These are phyloP conservation scores for Acacia acuminata DNA, from an alignment of 306 rosid species.

Conservation along the genomic window DNA sequence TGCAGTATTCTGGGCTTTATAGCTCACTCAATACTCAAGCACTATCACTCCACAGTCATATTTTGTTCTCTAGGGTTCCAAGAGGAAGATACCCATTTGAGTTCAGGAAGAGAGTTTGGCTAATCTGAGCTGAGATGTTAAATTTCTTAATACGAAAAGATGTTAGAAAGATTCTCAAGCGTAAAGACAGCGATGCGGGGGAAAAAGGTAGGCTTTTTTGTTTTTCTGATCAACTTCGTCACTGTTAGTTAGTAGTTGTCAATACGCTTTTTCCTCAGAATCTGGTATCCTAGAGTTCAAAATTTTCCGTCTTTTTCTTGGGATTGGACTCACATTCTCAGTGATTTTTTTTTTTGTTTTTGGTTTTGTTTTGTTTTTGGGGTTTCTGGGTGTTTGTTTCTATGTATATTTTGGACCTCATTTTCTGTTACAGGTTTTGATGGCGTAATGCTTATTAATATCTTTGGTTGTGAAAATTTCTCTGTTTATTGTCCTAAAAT, in stretches of 20 bases:
- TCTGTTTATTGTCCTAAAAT: constrained; percentile 7
- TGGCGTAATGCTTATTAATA: not conserved
- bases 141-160: constrained; percentile 67
- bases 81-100: constrained; percentile 16
- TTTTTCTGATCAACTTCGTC: not conserved
- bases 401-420: constrained; percentile 27
- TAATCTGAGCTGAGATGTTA: constrained; percentile 50
- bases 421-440: constrained; percentile 13
- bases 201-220: constrained; percentile 51
- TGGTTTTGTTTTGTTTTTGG: not conserved
- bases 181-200: constrained; percentile 97
- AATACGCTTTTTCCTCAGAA: not conserved
- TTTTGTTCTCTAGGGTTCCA: constrained; percentile 22
- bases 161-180: constrained; percentile 86
- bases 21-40: not conserved
- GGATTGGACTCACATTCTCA: constrained; percentile 21
- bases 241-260: not conserved
- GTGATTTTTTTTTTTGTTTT: not conserved
- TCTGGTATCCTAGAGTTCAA: not conserved
- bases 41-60: not conserved
- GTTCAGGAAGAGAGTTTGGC: constrained; percentile 11
- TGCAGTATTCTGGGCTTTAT: not conserved
- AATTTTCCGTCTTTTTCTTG: not conserved
- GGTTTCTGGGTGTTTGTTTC: constrained; percentile 14
- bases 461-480: constrained; percentile 10